Base-by-base conservation (phyloP, 164 flowering plant genomes). In the Annona squamosa region DNA sequence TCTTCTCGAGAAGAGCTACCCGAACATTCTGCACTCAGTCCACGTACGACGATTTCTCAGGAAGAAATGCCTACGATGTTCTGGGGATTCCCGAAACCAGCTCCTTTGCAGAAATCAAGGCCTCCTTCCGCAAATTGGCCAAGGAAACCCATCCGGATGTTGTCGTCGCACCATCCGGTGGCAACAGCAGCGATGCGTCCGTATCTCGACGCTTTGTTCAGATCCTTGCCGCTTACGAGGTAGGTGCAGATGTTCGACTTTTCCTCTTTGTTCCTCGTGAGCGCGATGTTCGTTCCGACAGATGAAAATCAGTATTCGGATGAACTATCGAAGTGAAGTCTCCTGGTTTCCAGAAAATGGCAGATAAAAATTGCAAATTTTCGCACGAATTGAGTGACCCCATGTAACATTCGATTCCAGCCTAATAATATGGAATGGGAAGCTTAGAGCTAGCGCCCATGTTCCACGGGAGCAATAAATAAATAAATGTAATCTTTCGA, bases 221-320 rank as follows among this genome's bases (percentile, higher is more conserved):
- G 81, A 90, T 92, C 61, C 88, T 91, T 42, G 98, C 97, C 1
- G 97, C 97, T 71, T 91, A 92, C 81, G 97, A 92, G 97, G 97
- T 92, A 37, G 18, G 10, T 10, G 13, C 13, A 16, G 59, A 16
- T 16, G 9, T 52, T 26, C 37, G 37, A 5, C 59, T 52, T n/a
- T 63, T 63, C 65, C 18, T 63, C 59, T 52, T 10, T 52, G 13
- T 9, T 52, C 10, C 7, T 52, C 13, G 9, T 52, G 59, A 52
- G 9, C 13, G 13, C 3, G 13, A 7, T 52, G 59, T 52, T 16
- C 59, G 59, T 9, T 52, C 13, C 13, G 13, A 52, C 13, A 13
- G 59, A 10, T 5, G 59, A 52, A 52, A 52, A 52, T 52, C 59
- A 7, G 7, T 6, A 3, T 10, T 52, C 7, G 59, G 59, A 52